These are phyloP conservation scores for Flaveria robusta DNA, from an alignment of 129 eudicot species.

Conservation along the genomic window DNA sequence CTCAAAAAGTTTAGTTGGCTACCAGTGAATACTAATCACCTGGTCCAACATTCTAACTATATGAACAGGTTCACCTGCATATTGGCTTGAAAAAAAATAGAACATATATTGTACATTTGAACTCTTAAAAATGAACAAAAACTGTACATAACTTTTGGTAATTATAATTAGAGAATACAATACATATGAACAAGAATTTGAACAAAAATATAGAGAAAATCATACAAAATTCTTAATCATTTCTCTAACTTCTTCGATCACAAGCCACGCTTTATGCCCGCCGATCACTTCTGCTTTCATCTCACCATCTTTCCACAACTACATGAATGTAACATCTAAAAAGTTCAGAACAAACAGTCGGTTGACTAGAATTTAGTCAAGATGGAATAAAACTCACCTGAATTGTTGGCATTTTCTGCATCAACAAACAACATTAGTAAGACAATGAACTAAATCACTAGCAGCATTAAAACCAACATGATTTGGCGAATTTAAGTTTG, in stretches of 20 bases:
- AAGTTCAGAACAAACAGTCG: background rate
- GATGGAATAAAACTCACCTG: conserved; percentile 56
- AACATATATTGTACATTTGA: background rate
- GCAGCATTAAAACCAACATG: background rate
- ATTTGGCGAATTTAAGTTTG: background rate
- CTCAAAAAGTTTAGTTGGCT: too few species aligned
- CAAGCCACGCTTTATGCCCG: conserved; percentile 99
- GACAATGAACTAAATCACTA: background rate
- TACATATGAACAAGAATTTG: conserved; percentile 32
- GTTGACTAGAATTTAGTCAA: background rate
- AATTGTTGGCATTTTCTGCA: conserved; percentile 98
- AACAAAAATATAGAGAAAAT: conserved; percentile 17
- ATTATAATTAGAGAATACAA: conserved; percentile 1
- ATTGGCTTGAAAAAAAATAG: background rate
- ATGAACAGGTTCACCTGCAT: background rate
- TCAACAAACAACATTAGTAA: conserved; percentile 10
- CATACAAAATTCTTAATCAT: conserved; percentile 66
- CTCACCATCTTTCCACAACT: conserved; percentile 98
- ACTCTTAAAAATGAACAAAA: background rate
- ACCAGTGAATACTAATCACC: too few species aligned
- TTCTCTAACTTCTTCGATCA: conserved; percentile 89
- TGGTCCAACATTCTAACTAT: background rate
- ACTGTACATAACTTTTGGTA: conserved; percentile 36
- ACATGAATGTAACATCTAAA: conserved; percentile 27
- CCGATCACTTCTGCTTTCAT: conserved; percentile 97